phyloP scores from a whole-genome alignment of 805 yeast genomes.

The Hemisphaericaspora nanyangensis region DNA sequence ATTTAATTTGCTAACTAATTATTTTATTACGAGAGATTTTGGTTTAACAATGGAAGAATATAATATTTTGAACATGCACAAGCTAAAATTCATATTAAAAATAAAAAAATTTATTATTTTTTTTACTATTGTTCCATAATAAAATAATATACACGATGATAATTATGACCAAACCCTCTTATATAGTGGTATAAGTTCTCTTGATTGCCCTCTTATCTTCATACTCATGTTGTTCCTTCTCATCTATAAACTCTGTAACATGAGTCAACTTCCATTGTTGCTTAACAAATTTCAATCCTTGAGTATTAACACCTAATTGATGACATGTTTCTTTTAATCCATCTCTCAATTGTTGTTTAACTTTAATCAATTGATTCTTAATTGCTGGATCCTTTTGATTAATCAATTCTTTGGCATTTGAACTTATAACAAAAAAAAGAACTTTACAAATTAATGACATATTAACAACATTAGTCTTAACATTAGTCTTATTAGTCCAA shows the following conservation, averaged over 20 bases:
- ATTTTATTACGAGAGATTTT: no score
- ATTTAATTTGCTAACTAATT: no score
- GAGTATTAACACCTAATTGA: slow-evolving; percentile 78
- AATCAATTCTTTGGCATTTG: slow-evolving; percentile 77
- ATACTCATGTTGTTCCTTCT: slow-evolving; percentile 49
- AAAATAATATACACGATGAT: no score
- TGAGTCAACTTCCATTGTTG: slow-evolving; percentile 79
- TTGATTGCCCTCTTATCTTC: slow-evolving; percentile 60
- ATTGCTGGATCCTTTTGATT: slow-evolving; percentile 60
- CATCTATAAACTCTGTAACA: slow-evolving; percentile 69
- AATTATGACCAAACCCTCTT: no score
- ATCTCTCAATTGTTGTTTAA: slow-evolving; percentile 58
- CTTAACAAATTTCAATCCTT: slow-evolving; percentile 71
- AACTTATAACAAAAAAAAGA: slow-evolving; percentile 66
- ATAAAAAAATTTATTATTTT: no score
- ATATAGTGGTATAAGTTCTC: slow-evolving; percentile 61
- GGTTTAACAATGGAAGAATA: no score
- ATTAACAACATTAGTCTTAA: slow-evolving; percentile 43
- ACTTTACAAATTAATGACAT: slow-evolving; percentile 69
- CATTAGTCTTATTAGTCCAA: slow-evolving; percentile 54
- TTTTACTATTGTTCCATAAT: no score
- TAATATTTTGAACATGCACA: no score
- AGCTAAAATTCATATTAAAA: no score
- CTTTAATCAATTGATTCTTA: slow-evolving; percentile 59
- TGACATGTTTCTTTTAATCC: slow-evolving; percentile 50